Percentiles rank a stretch among this genome's conserved stretches.
Conservation (phyloP, 345 rosid genomes). For the Eucalyptus regnans region DNA sequence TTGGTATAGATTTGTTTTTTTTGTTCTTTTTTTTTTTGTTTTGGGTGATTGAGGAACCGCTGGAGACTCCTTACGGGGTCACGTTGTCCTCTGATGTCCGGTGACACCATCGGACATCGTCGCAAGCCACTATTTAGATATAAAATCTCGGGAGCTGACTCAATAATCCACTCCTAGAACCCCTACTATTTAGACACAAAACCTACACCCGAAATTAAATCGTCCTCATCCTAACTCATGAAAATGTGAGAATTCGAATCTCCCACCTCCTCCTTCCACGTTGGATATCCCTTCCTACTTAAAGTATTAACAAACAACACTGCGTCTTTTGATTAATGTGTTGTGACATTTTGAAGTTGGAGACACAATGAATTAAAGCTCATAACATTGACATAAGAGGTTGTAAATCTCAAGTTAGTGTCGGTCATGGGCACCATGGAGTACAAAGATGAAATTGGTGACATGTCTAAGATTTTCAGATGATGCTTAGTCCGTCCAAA, state of each 20-base stretch:
- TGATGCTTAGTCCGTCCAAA: neutral
- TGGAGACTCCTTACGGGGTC: too few relatives aligned
- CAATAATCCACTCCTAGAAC: too few relatives aligned
- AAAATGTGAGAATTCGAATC: too few relatives aligned
- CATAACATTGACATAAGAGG: neutral
- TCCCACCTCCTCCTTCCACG: rapidly evolving
- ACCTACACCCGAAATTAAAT: too few relatives aligned
- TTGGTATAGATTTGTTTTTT: neutral
- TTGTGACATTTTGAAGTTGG: neutral
- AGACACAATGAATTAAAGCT: neutral
- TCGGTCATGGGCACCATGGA: neutral
- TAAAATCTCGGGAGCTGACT: too few relatives aligned
- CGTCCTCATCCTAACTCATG: too few relatives aligned
- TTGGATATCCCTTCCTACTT: neutral
- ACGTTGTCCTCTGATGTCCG: too few relatives aligned
- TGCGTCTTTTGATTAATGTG: neutral
- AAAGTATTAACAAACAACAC: neutral
- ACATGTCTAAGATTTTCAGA: neutral
- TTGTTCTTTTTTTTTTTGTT: too few relatives aligned
- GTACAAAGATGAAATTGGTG: neutral
- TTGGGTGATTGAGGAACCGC: too few relatives aligned
- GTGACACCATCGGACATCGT: too few relatives aligned
- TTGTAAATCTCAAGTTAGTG: neutral
- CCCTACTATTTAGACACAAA: too few relatives aligned
- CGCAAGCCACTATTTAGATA: too few relatives aligned